A percentile compares a stretch with the other conserved stretches of the same genome.
These are phyloP conservation scores for Curvularia sp. DNA, from an alignment of 2,329 filamentous ascomycete genomes.

Conservation along the genomic window DNA sequence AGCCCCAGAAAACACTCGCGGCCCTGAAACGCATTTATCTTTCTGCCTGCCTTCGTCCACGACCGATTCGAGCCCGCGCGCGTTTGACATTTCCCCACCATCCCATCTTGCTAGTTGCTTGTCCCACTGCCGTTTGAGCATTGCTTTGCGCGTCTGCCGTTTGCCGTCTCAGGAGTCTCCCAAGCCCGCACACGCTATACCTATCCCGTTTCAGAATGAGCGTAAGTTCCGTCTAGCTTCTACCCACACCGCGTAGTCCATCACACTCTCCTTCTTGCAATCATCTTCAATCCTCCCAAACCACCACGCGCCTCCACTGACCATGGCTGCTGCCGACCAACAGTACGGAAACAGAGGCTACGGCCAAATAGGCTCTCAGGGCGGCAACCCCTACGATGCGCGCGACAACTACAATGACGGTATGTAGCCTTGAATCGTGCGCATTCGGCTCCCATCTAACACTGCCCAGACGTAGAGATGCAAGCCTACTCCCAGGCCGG, in stretches of 20 bases:
- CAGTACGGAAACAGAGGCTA: slow-evolving; percentile 53
- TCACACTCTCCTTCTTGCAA: slow-evolving; percentile 12
- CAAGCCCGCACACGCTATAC: slow-evolving; percentile 43
- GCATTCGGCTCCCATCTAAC: slow-evolving; percentile 32
- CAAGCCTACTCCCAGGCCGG: slow-evolving; percentile 58
- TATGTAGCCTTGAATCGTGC: slow-evolving; percentile 43
- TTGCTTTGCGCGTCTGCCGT: slow-evolving; percentile 23
- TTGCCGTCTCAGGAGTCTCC: slow-evolving; percentile 46
- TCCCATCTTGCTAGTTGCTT: neutral
- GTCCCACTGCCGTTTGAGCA: slow-evolving; percentile 11
- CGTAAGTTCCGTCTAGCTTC: slow-evolving; percentile 38
- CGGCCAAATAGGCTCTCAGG: slow-evolving; percentile 51
- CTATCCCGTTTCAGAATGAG: slow-evolving; percentile 50
- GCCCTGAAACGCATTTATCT: slow-evolving; percentile 26
- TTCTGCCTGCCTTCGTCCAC: slow-evolving; percentile 17
- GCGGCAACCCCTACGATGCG: slow-evolving; percentile 54
- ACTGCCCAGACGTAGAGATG: slow-evolving; percentile 67
- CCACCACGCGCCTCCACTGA: slow-evolving; percentile 20
- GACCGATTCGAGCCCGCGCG: slow-evolving; percentile 16
- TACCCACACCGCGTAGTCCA: slow-evolving; percentile 14
- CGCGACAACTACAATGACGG: slow-evolving; percentile 53
- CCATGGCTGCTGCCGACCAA: slow-evolving; percentile 32
- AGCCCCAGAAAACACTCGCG: slow-evolving; percentile 24
- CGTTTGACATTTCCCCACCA: slow-evolving; percentile 16
- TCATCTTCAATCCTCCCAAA: slow-evolving; percentile 15